Evolutionary conservation across 2,329 filamentous ascomycete species (phyloP).

Genomic region (Pseudocercospora pini-densiflorae): DNA sequence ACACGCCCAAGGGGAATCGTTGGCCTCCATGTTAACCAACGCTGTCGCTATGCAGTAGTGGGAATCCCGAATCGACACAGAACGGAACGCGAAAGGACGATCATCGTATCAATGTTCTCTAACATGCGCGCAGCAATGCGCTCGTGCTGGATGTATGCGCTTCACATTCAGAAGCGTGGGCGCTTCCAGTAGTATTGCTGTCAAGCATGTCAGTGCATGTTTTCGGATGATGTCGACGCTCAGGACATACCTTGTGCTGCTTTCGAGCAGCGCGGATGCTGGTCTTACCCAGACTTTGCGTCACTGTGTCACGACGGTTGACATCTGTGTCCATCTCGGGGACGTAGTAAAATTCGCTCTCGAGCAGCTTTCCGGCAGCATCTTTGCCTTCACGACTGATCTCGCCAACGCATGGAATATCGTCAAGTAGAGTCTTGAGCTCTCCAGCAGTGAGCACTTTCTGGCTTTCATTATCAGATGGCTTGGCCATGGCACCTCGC

Average conservation of each 20-base stretch:
- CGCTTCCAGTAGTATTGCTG: slow-evolving; percentile 76
- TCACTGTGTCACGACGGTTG: slow-evolving; percentile 78
- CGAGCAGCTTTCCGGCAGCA: slow-evolving; percentile 87
- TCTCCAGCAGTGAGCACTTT: slow-evolving; percentile 60
- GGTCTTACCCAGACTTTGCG: slow-evolving; percentile 84
- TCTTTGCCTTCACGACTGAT: slow-evolving; percentile 93
- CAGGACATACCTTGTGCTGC: slow-evolving; percentile 83
- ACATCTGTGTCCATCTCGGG: slow-evolving; percentile 83
- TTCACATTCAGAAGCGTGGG: slow-evolving; percentile 47
- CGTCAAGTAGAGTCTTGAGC: slow-evolving; percentile 73
- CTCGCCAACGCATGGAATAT: slow-evolving; percentile 79
- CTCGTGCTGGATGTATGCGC: not conserved
- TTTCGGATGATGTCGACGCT: not conserved
- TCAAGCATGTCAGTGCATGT: slow-evolving; percentile 16
- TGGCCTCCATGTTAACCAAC: slow-evolving; percentile 25
- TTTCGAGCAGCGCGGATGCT: slow-evolving; percentile 89
- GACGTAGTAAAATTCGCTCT: slow-evolving; percentile 97
- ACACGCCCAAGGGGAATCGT: slow-evolving; percentile 12
- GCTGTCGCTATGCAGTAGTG: slow-evolving; percentile 30
- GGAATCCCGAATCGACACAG: slow-evolving; percentile 28
- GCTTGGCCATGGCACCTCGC: slow-evolving; percentile 39
- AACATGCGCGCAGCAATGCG: slow-evolving; percentile 17
- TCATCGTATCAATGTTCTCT: slow-evolving; percentile 13
- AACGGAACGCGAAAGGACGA: slow-evolving; percentile 19
- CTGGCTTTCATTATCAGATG: slow-evolving; percentile 35